phyloP scores from a whole-genome alignment of 805 yeast genomes.

The Pachysolen tannophilus region DNA sequence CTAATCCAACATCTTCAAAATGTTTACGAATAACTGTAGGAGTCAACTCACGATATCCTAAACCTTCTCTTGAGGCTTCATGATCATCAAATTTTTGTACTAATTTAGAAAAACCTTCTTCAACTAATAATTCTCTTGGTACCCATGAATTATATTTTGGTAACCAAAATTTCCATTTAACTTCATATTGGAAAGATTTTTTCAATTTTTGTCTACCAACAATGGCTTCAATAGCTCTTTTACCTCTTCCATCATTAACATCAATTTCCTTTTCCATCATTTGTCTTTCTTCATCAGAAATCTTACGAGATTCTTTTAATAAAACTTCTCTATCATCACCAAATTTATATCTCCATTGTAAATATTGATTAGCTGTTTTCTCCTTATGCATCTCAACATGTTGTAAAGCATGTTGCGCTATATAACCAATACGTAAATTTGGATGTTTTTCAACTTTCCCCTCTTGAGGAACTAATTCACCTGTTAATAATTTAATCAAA shows the following conservation, averaged over 20 bases:
- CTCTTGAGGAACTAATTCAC: constrained; percentile 75
- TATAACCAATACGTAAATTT: constrained; percentile 94
- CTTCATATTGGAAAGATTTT: constrained; percentile 94
- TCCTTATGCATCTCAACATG: constrained; percentile 97
- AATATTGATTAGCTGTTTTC: constrained; percentile 93
- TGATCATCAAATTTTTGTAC: constrained; percentile 97
- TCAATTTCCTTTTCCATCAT: constrained; percentile 74
- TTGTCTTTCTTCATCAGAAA: constrained; percentile 69
- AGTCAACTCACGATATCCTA: constrained; percentile 90
- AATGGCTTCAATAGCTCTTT: constrained; percentile 84
- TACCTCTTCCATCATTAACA: constrained; percentile 80
- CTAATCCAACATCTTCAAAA: constrained; percentile 94
- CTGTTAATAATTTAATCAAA: constrained; percentile 86
- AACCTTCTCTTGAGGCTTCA: constrained; percentile 98
- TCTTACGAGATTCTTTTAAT: constrained; percentile 85
- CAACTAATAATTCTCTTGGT: constrained; percentile 71
- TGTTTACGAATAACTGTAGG: constrained; percentile 94
- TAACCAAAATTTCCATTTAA: constrained; percentile 88
- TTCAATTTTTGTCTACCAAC: constrained; percentile 96
- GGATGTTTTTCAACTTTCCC: constrained; percentile 98
- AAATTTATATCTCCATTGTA: constrained; percentile 96
- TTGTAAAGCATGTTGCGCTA: constrained; percentile 97
- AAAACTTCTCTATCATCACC: constrained; percentile 98
- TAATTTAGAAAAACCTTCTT: constrained; percentile 81
- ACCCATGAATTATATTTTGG: constrained; percentile 95